A percentile compares a stretch with the other conserved stretches of the same genome.
Evolutionary conservation across 2,329 filamentous ascomycete species (phyloP).

Genomic region (Thielaviopsis euricoi): DNA sequence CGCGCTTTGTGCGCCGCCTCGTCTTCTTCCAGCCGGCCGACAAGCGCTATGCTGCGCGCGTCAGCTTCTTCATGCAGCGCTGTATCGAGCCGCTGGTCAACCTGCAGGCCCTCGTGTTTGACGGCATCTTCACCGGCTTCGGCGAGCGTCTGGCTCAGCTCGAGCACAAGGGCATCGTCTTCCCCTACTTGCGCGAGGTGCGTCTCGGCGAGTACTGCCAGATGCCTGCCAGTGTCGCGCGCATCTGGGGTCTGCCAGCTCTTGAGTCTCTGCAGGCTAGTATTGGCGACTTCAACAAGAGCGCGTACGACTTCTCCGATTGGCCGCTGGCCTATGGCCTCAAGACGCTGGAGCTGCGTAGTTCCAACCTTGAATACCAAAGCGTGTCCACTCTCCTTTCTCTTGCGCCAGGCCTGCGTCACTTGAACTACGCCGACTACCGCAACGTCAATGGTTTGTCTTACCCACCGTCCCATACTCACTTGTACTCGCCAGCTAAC

Average conservation of each 20-base stretch:
- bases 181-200: slow-evolving; percentile 3
- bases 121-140: slow-evolving; percentile 7
- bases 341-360: not conserved
- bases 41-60: not conserved
- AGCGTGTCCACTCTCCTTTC: slow-evolving; percentile 3
- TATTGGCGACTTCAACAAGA: slow-evolving; percentile 2
- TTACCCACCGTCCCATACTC: not conserved
- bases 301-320: slow-evolving; percentile 2
- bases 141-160: slow-evolving; percentile 1
- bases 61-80: slow-evolving; percentile 8
- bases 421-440: slow-evolving; percentile 6
- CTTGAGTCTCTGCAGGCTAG: slow-evolving; percentile 2
- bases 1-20: slow-evolving; percentile 5
- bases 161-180: not conserved
- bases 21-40: not conserved
- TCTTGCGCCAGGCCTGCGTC: slow-evolving; percentile 4
- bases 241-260: slow-evolving; percentile 5
- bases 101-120: slow-evolving; percentile 1
- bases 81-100: slow-evolving; percentile 7
- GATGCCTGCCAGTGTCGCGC: not conserved
- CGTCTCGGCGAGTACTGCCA: slow-evolving; percentile 5
- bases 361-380: slow-evolving; percentile 8
- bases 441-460: slow-evolving; percentile 7
- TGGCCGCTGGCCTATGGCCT: not conserved
- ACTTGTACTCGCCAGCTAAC: not conserved